Conservation (phyloP, 352 stramenopile genomes). For the Pythium dissotocum region DNA sequence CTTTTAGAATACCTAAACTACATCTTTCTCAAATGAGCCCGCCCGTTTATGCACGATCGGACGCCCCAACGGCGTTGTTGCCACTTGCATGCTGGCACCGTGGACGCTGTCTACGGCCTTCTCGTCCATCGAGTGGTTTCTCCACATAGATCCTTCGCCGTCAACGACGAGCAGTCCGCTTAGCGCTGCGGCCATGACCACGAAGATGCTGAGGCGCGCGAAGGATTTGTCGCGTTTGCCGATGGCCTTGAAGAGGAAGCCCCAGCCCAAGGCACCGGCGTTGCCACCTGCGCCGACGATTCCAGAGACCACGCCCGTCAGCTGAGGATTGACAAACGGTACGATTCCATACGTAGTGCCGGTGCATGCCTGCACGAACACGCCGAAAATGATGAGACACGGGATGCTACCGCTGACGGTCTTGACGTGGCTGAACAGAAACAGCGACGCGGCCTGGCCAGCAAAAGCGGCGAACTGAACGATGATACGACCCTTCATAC, state of each 20-base stretch:
- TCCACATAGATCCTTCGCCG: conserved; percentile 6
- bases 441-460: conserved; percentile 77
- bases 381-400: conserved; percentile 87
- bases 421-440: conserved; percentile 73
- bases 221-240: conserved; percentile 8
- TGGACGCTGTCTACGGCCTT: neutral
- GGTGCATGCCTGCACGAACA: conserved; percentile 86
- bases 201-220: conserved; percentile 7
- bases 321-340: conserved; percentile 47
- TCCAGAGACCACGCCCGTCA: conserved; percentile 45
- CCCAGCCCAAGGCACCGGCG: conserved; percentile 30
- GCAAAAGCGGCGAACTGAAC: no score
- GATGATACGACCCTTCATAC: no score
- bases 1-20: neutral
- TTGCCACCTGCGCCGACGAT: conserved; percentile 59
- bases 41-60: neutral
- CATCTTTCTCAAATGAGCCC: neutral
- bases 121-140: neutral
- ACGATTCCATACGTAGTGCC: conserved; percentile 60
- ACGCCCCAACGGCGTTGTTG: no score
- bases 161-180: neutral
- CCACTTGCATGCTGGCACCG: neutral
- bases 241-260: conserved; percentile 6
- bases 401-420: conserved; percentile 48
- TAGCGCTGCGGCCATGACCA: neutral